Percentiles rank a stretch among this genome's conserved stretches.
These are phyloP conservation scores for Podaxis sp. DNA, from an alignment of 768 basidiomycete genomes.

Conservation along the genomic window DNA sequence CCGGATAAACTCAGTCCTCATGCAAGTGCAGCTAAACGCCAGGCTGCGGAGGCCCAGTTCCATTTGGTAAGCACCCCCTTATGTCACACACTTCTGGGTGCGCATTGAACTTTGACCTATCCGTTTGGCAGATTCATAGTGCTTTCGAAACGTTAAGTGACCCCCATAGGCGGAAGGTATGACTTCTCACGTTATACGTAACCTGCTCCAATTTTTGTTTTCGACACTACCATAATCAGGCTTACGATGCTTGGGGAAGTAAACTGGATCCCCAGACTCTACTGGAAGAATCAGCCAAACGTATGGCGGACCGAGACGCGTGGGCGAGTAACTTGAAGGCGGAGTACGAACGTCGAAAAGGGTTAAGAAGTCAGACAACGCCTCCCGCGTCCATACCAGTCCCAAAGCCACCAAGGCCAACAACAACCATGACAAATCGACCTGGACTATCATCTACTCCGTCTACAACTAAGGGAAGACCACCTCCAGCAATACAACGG, in stretches of 20 bases:
- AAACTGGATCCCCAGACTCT: conserved; percentile 11
- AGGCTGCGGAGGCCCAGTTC: conserved; percentile 52
- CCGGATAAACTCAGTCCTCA: conserved; percentile 64
- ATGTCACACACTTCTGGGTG: neutral
- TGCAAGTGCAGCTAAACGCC: conserved; percentile 46
- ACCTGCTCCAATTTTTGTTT: neutral
- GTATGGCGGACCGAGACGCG: conserved; percentile 12
- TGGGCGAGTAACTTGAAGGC: conserved; percentile 14
- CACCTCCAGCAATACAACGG: neutral
- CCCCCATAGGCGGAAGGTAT: conserved; percentile 48
- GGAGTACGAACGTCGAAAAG: conserved; percentile 10
- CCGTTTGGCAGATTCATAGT: conserved; percentile 45
- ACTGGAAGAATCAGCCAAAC: conserved; percentile 10
- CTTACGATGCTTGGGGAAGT: conserved; percentile 11
- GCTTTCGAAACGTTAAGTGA: conserved; percentile 61
- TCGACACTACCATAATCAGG: neutral
- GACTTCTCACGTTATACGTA: conserved; percentile 10
- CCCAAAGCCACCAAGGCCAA: neutral
- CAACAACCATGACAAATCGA: neutral
- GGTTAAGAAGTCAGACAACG: conserved; percentile 1
- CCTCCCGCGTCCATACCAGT: neutral
- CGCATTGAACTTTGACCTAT: neutral
- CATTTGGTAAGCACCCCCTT: conserved; percentile 41
- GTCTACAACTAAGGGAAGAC: neutral
- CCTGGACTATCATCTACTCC: neutral